Evolutionary conservation across 768 basidiomycete genomes (phyloP), one percentile per base, ranked within the genome.

Genomic region (Sporobolomyces phaffii): DNA sequence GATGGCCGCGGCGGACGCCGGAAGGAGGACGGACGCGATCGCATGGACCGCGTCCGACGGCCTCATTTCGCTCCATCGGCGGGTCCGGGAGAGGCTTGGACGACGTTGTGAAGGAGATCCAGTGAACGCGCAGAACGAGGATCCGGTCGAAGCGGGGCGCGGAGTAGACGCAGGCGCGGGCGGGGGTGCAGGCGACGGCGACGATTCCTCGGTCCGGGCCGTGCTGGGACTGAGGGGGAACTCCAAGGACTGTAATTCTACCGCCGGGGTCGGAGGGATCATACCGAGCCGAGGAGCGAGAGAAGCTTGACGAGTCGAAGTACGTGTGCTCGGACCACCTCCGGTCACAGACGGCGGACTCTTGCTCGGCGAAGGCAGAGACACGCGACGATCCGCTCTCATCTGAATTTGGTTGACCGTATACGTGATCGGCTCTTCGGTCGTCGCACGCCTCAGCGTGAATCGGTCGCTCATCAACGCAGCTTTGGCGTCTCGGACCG

Each of bases 401-500:
- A 34, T n/a, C 20, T 31, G 17, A 5, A 18, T 6, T 29, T 28
- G 17, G 6, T 33, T 20, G 34, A 11, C 10, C 4, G 52, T 15
- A 38, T 26, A 18, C 17, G 22, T 13, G 20, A 31, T 5, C 2
- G 45, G 18, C 2, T 36, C 26, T 47, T 17, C n/a, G n/a, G 29
- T 24, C 7, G 33, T n/a, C 36, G 57, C 60, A 2, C 73, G 76
- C 34, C 76, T 68, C 40, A 77, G 70, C 1, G 76, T 77, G 1
- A 70, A 69, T 10, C 73, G 72, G 40, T 65, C 63, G 31, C 63
- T 36, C 33, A 75, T 64, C 7, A 76, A 68, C 3, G 69, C 68
- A 0, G 73, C 66, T 47, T 74, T 75, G 11, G 76, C 74, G 6
- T 62, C 65, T 2, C 77, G 73, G 15, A 78, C 65, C 9, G 73